Conservation (phyloP, 805 yeast genomes). For the Grigorovia humatica region DNA sequence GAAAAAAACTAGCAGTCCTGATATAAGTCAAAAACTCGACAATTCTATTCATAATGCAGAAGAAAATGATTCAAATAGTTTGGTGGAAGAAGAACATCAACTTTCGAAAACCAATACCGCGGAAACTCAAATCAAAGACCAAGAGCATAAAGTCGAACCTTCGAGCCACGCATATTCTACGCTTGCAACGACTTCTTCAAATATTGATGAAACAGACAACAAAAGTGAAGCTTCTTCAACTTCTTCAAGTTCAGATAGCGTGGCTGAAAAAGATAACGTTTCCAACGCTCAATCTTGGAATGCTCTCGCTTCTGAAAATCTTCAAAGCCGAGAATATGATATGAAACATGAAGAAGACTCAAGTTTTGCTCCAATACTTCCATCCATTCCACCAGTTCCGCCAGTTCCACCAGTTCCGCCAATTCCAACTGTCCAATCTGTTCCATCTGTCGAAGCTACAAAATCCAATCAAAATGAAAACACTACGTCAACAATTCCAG, state of each 20-base stretch:
- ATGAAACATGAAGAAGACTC: neutral
- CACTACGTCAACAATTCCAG: neutral
- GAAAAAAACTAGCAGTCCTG: slow-evolving; percentile 7
- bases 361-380: neutral
- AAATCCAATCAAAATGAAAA: no score
- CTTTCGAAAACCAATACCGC: neutral
- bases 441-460: neutral
- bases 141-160: neutral
- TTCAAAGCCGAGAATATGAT: no score
- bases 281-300: no score
- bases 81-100: neutral
- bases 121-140: neutral
- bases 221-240: slow-evolving; percentile 3
- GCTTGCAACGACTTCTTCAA: slow-evolving; percentile 4
- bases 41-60: neutral
- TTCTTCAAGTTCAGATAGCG: slow-evolving; percentile 8
- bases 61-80: neutral
- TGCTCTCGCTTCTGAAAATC: neutral
- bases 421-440: slow-evolving; percentile 2
- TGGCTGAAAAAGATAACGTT: neutral
- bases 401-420: neutral
- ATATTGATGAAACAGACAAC: neutral
- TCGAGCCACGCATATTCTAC: slow-evolving; percentile 7
- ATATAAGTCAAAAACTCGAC: slow-evolving; percentile 6
- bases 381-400: no score